Evolutionary conservation across 352 stramenopile genomes (phyloP).

Genomic region (Pseudoperonospora humuli): DNA sequence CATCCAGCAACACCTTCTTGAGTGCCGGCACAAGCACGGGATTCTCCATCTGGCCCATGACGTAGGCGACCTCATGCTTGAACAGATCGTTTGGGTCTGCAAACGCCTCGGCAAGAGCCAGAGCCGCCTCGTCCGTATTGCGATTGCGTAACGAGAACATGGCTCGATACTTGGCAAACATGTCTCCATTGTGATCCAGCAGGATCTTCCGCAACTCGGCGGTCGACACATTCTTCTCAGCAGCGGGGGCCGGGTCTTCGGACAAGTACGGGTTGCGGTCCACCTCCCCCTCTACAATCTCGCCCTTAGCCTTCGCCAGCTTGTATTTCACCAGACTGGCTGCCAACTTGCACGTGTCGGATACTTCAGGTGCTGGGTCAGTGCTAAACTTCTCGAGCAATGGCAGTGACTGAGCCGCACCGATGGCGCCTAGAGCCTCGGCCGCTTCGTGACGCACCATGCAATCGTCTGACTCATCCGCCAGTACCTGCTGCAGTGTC

Average conservation of each 20-base stretch:
- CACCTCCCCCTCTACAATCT: constrained; percentile 47
- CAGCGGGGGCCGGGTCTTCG: constrained; percentile 92
- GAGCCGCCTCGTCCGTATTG: constrained; percentile 83
- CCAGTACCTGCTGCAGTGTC: constrained; percentile 68
- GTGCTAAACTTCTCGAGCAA: constrained; percentile 82
- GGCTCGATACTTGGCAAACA: constrained; percentile 93
- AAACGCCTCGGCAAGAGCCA: constrained; percentile 70
- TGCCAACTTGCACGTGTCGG: constrained; percentile 92
- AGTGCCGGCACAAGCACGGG: constrained; percentile 82
- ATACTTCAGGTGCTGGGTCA: constrained; percentile 85
- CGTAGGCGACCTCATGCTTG: constrained; percentile 89
- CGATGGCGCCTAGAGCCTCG: constrained; percentile 96
- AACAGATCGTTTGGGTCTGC: constrained; percentile 79
- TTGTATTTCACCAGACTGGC: constrained; percentile 91
- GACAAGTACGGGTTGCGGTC: constrained; percentile 90
- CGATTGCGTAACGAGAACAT: constrained; percentile 98
- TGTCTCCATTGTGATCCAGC: constrained; percentile 65
- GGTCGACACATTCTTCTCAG: constrained; percentile 59
- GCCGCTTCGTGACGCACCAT: constrained; percentile 92
- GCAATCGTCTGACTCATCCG: constrained; percentile 82
- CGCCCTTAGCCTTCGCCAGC: constrained; percentile 38
- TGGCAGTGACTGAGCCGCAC: constrained; percentile 58
- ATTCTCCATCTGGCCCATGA: constrained; percentile 92
- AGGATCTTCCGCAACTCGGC: constrained; percentile 84
- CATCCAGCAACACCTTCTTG: constrained; percentile 82